Conservation (phyloP, 805 yeast species). For the Scheffersomyces spartinae region DNA sequence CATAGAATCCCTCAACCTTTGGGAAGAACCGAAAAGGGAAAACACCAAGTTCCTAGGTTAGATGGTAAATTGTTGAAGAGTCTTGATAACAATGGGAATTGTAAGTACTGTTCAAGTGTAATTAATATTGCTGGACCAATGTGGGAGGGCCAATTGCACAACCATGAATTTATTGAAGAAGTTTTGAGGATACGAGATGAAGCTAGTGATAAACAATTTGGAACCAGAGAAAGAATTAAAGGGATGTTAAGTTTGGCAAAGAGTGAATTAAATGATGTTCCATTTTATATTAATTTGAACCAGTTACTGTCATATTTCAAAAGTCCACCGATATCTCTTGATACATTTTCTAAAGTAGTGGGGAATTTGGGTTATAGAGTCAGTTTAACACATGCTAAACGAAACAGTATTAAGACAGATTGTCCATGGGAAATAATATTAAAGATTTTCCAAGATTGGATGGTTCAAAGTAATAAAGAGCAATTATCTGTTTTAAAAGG, state of each 20-base stretch:
- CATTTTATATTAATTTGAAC: slow-evolving; percentile 79
- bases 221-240: slow-evolving; percentile 72
- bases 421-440: slow-evolving; percentile 80
- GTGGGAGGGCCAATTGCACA: slow-evolving; percentile 83
- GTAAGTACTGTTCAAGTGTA: slow-evolving; percentile 59
- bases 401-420: slow-evolving; percentile 78
- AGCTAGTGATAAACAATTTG: slow-evolving; percentile 46
- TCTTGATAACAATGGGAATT: slow-evolving; percentile 39
- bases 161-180: slow-evolving; percentile 50
- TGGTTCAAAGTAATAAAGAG: slow-evolving; percentile 17
- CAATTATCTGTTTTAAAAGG: slow-evolving; percentile 16
- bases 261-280: slow-evolving; percentile 46
- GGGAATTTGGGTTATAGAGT: slow-evolving; percentile 76
- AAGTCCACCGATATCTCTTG: slow-evolving; percentile 74
- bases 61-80: too few species aligned
- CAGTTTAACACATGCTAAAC: slow-evolving; percentile 81
- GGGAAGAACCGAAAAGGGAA: slow-evolving; percentile 47
- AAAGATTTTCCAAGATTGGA: slow-evolving; percentile 59
- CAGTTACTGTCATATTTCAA: slow-evolving; percentile 64
- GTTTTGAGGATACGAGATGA: slow-evolving; percentile 44
- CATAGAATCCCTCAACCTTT: slow-evolving; percentile 58
- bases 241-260: slow-evolving; percentile 87
- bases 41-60: too few species aligned
- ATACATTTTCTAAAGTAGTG: slow-evolving; percentile 61
- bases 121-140: slow-evolving; percentile 90